phyloP scores from a whole-genome alignment of 192 early-diverging fungal species.

The Lobosporangium transversale region DNA sequence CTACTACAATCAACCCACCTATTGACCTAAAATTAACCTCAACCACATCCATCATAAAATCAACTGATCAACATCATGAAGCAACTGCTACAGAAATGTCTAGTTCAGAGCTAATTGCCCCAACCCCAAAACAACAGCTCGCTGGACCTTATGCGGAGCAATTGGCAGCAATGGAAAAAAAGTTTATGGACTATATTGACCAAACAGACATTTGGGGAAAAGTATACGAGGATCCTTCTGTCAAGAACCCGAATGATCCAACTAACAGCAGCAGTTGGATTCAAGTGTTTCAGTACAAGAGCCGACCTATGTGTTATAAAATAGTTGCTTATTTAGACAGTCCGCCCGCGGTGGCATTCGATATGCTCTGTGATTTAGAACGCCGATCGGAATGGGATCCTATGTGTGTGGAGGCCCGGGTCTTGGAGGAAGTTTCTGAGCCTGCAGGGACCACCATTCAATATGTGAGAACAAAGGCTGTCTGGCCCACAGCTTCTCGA shows the following conservation, averaged over 20 bases:
- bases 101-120: too few species aligned
- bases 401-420: conserved; percentile 44
- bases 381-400: conserved; percentile 40
- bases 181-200: conserved; percentile 37
- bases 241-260: neutral
- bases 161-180: conserved; percentile 32
- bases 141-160: conserved; percentile 22
- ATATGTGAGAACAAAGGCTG: conserved; percentile 49
- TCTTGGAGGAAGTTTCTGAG: conserved; percentile 16
- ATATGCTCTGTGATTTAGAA: conserved; percentile 31
- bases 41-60: too few species aligned
- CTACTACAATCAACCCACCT: conserved; percentile 6
- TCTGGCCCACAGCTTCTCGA: conserved; percentile 49
- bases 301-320: conserved; percentile 50
- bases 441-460: conserved; percentile 36
- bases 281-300: conserved; percentile 44
- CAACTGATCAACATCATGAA: too few species aligned
- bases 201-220: conserved; percentile 43
- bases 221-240: conserved; percentile 27
- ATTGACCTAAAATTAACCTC: too few species aligned
- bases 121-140: too few species aligned
- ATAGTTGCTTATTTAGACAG: conserved; percentile 36
- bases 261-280: conserved; percentile 6
- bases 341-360: conserved; percentile 43
- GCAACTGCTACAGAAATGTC: too few species aligned